Evolutionary conservation across 2,329 filamentous ascomycete species (phyloP).

Genomic region (Paecilomyces dactylethromorphus): DNA sequence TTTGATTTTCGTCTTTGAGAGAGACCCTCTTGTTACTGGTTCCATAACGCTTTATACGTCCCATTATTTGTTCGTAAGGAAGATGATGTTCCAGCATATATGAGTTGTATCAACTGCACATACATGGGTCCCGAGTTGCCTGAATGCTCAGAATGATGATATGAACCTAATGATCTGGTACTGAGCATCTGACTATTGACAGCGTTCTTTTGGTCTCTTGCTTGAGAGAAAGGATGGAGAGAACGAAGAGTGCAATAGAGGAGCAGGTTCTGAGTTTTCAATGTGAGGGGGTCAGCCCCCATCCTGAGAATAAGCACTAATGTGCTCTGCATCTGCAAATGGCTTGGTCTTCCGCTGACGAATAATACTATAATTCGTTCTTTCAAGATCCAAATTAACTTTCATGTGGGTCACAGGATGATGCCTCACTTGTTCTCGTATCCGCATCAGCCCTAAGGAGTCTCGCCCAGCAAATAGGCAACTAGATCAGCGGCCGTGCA

Average conservation of each 20-base stretch:
- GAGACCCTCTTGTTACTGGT: too few species aligned
- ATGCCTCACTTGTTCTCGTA: not conserved
- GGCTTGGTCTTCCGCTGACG: not conserved
- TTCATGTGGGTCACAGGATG: not conserved
- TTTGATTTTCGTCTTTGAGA: too few species aligned
- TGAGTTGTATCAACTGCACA: not conserved
- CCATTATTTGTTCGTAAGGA: too few species aligned
- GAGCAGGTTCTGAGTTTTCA: not conserved
- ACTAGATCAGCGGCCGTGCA: not conserved
- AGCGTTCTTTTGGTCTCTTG: not conserved
- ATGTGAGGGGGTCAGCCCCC: not conserved
- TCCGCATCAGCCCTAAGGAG: not conserved
- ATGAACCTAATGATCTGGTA: not conserved
- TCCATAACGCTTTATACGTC: too few species aligned
- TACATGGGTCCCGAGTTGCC: not conserved
- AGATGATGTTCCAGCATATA: too few species aligned
- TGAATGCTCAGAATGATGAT: not conserved
- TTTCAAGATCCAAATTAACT: not conserved
- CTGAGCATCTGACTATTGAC: not conserved
- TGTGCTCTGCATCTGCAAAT: not conserved
- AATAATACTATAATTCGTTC: not conserved
- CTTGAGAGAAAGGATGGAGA: not conserved
- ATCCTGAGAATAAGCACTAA: not conserved
- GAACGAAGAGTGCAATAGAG: not conserved
- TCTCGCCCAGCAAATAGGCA: not conserved